Base-by-base conservation (phyloP, 805 yeast genomes). In the Scheffersomyces stipitis region DNA sequence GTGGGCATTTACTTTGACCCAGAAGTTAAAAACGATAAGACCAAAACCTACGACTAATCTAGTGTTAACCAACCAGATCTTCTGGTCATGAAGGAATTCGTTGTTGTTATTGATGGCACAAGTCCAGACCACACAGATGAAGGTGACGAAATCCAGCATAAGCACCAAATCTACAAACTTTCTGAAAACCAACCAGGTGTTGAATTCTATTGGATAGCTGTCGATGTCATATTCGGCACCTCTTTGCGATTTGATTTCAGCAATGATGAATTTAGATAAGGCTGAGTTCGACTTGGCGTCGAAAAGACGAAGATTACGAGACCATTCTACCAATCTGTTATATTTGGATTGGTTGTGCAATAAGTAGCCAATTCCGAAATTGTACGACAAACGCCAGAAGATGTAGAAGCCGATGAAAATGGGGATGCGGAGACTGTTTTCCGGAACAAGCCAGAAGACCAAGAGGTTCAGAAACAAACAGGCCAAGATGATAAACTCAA, bases 1-100 rank as follows among this genome's bases (percentile, higher is more conserved):
- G 58, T 86, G 96, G 23, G 95, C 95, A 58, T 87, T 90, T 16
- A 86, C 64, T 57, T 86, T 86, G 31, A 86, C 95, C 89, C 93
- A 83, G 18, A 83, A 67, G 54, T 86, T 86, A 66, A 87, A 84
- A 14, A 83, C 41, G 42, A 86, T 79, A 48, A 86, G 71, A 4
- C 64, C 44, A 1, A 71, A 48, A n/a, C 95, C 95, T 12, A 80
- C 60, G 1, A 64, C 36, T 54, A 85, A 64, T 51, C 89, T 71
- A 23, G 76, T 58, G 40, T 63, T 58, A 13, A 75, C 65, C 33
- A 81, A 53, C 47, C 69, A 60, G 26, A 63, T 44, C 2, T 66
- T 45, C 49, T 80, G 83, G 20, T 44, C 42, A 28, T 56, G 56
- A 22, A 66, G 44, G 36, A 68, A 68, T 38, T 68, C 72, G 39